Conservation (phyloP, 345 rosid species). For the Citrus cavaleriei region DNA sequence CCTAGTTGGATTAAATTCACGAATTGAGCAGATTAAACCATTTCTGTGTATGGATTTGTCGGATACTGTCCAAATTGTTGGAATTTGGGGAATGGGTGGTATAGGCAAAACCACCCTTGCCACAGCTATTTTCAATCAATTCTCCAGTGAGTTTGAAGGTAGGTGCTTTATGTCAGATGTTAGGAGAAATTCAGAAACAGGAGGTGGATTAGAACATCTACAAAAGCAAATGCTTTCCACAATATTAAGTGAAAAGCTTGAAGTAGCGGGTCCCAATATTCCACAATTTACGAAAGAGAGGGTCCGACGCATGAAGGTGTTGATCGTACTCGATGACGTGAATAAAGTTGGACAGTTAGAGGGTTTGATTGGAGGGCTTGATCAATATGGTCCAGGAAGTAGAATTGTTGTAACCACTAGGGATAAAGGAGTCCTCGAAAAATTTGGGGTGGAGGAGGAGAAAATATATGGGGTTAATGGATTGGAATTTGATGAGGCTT, state of each 20-base stretch:
- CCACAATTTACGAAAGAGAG: not conserved
- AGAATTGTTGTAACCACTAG: not conserved
- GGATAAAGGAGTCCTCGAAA: not conserved
- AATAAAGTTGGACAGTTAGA: not conserved
- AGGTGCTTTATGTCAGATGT: not conserved
- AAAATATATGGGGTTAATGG: not conserved
- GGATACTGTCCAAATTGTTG: not conserved
- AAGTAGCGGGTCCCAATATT: not conserved
- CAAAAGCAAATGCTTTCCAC: not conserved
- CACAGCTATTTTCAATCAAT: not conserved
- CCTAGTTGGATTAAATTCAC: not conserved
- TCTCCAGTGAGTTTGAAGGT: not conserved
- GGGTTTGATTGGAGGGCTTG: not conserved
- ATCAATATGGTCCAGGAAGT: constrained; percentile 4
- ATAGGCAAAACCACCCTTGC: not conserved
- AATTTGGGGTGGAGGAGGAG: not conserved
- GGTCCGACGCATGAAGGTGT: not conserved
- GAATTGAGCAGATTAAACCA: not conserved
- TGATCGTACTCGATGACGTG: not conserved
- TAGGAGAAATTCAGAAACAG: not conserved
- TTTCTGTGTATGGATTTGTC: accelerated
- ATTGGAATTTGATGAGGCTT: not conserved
- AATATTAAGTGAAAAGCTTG: not conserved
- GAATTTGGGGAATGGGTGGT: not conserved
- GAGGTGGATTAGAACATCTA: not conserved